Evolutionary conservation across 257 asterid genomes (phyloP).

Genomic region (Solanum paucissectum): DNA sequence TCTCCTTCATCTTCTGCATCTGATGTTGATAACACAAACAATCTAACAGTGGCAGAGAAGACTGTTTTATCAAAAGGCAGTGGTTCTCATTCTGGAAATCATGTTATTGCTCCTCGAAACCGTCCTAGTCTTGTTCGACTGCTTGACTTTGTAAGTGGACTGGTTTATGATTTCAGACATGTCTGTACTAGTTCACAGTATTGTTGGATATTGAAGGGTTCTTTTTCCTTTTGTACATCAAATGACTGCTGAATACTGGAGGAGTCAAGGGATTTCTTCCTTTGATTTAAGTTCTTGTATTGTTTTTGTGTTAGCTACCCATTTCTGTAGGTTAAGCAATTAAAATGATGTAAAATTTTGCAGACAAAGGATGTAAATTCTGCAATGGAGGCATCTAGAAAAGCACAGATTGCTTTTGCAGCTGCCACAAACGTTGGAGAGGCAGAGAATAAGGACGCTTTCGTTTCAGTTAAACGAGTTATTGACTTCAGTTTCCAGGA

Average conservation of each 20-base stretch:
- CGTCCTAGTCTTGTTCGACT: slow-evolving; percentile 53
- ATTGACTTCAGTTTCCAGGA: slow-evolving; percentile 78
- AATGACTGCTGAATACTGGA: neutral
- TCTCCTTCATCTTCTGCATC: slow-evolving; percentile 97
- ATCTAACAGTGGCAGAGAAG: slow-evolving; percentile 50
- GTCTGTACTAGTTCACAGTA: neutral
- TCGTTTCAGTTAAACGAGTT: slow-evolving; percentile 48
- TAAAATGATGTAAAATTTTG: neutral
- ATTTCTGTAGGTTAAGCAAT: slow-evolving; percentile 1
- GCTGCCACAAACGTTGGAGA: slow-evolving; percentile 48
- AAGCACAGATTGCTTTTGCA: slow-evolving; percentile 47
- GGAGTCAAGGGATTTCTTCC: neutral
- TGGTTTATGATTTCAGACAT: neutral
- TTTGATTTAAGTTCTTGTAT: neutral
- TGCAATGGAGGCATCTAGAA: slow-evolving; percentile 89
- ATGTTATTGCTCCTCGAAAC: slow-evolving; percentile 47
- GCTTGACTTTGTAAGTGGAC: slow-evolving; percentile 76
- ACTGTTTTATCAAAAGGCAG: slow-evolving; percentile 44
- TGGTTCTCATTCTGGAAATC: slow-evolving; percentile 48
- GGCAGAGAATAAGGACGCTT: slow-evolving; percentile 47
- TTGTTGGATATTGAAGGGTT: neutral
- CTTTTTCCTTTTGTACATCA: neutral
- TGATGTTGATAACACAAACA: slow-evolving; percentile 77
- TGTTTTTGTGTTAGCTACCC: neutral
- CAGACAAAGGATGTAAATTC: slow-evolving; percentile 62